These are phyloP conservation scores for Raphidocelis subcapitata DNA, from an alignment of 139 green algal species.

Conservation along the genomic window DNA sequence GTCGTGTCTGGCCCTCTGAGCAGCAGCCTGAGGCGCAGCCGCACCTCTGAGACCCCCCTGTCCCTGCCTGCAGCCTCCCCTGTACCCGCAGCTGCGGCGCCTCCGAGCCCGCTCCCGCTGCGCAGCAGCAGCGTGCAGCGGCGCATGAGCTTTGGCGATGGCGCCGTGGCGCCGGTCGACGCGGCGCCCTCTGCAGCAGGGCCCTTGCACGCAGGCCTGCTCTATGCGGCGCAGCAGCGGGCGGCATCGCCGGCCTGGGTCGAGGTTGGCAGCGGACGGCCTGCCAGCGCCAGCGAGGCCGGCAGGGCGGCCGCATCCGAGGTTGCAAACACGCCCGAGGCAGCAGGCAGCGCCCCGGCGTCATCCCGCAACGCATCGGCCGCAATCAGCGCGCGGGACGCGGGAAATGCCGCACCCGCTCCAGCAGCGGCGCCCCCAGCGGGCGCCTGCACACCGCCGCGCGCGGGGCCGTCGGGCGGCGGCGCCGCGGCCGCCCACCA, in stretches of 20 bases:
- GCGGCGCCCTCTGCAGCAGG: background rate
- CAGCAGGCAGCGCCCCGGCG: too few relatives aligned
- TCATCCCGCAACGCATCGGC: too few relatives aligned
- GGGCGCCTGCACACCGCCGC: background rate
- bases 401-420: background rate
- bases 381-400: too few relatives aligned
- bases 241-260: background rate
- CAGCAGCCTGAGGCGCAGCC: too few relatives aligned
- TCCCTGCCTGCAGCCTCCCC: constrained; percentile 1
- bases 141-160: background rate
- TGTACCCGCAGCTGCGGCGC: background rate
- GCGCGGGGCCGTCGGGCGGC: background rate
- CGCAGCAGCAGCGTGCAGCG: too few relatives aligned
- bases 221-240: background rate
- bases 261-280: too few relatives aligned
- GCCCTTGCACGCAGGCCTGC: constrained; percentile 1
- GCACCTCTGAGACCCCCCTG: too few relatives aligned
- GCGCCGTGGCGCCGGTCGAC: background rate
- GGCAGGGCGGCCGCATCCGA: too few relatives aligned
- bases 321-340: too few relatives aligned
- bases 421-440: background rate
- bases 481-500: background rate
- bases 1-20: too few relatives aligned
- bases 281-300: too few relatives aligned
- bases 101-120: background rate